A percentile compares a stretch with the other conserved stretches of the same genome.
These are phyloP conservation scores for Talaromyces sp. DNA, from an alignment of 2,329 filamentous ascomycete genomes.

Conservation along the genomic window DNA sequence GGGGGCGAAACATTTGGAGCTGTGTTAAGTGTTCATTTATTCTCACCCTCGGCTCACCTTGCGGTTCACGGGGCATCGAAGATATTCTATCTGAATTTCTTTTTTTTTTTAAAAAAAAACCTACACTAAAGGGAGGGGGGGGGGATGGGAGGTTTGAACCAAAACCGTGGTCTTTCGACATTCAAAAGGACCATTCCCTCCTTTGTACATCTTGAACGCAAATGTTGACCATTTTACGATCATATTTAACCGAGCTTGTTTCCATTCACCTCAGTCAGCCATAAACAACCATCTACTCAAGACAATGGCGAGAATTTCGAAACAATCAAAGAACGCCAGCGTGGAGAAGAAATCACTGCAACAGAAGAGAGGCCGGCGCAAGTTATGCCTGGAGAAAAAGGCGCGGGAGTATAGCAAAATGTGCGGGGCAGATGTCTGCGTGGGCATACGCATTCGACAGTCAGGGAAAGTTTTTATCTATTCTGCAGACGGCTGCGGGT, in stretches of 20 bases:
- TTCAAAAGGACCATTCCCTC: background rate
- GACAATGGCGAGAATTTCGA: background rate
- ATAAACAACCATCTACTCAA: background rate
- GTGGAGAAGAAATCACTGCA: conserved; percentile 10
- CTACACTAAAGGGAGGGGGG: background rate
- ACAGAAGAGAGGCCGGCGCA: conserved; percentile 13
- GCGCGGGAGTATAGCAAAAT: conserved; percentile 14
- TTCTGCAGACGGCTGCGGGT: conserved; percentile 9
- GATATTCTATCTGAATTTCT: background rate
- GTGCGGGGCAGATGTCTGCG: conserved; percentile 13
- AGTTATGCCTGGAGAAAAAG: conserved; percentile 12
- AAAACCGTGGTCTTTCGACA: background rate
- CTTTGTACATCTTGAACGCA: background rate
- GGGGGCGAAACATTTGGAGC: background rate
- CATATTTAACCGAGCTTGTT: background rate
- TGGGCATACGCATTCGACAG: conserved; percentile 15
- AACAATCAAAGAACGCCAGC: background rate
- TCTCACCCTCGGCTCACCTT: background rate
- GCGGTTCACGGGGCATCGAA: background rate
- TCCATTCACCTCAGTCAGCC: background rate
- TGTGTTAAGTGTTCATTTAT: background rate
- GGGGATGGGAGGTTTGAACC: no score
- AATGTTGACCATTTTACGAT: no score
- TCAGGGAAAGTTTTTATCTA: conserved; percentile 12
- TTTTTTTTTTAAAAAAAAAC: background rate